Base-by-base conservation (phyloP, 495 filamentous ascomycete genomes). In the Hyaloscypha bicolor region DNA sequence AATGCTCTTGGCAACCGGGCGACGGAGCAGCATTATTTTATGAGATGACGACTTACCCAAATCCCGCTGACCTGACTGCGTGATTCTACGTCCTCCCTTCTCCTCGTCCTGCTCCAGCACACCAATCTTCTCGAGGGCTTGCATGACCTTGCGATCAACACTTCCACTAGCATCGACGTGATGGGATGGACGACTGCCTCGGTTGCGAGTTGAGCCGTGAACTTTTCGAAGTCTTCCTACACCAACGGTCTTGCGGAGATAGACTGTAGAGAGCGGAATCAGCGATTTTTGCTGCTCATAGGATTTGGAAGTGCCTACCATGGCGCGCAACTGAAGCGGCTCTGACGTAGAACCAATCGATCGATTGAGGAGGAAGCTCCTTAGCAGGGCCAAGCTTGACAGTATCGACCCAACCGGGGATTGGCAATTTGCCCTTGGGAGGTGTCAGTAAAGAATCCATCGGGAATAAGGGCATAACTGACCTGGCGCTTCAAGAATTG, bases 291-390 rank as follows among this genome's bases (percentile, higher is more conserved):
- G 16, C 16, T 14, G 42, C 11, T 48, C 16, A 3, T 12, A 16
- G 16, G 9, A 19, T 48, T 48, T 12, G 16, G 42, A 0, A 19
- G 16, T 48, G 9, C 42, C 42, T 19, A 48, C 42, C 42, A 84
- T 99, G 95, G 77, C 95, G 95, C 74, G 95, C 95, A 79, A 97
- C 88, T 73, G 93, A 85, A 73, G 95, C 95, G 77, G 94, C 93
- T 77, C 95, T 94, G 80, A 97, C 86, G 90, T 98, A 99, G 90
- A 92, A 99, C 94, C 94, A 97, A 86, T 97, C 94, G 76, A 92
- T 90, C 77, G 91, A 91, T 88, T 97, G 94, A 76, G 94, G 94
- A 74, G 94, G 94, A 72, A 98, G 91, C 85, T 98, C 94, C 83
- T 97, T 97, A 79, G 90, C 90, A 79, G 88, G 85, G 66, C 92